Base-by-base conservation (phyloP, 495 filamentous ascomycete genomes). In the Copromyces sp. region DNA sequence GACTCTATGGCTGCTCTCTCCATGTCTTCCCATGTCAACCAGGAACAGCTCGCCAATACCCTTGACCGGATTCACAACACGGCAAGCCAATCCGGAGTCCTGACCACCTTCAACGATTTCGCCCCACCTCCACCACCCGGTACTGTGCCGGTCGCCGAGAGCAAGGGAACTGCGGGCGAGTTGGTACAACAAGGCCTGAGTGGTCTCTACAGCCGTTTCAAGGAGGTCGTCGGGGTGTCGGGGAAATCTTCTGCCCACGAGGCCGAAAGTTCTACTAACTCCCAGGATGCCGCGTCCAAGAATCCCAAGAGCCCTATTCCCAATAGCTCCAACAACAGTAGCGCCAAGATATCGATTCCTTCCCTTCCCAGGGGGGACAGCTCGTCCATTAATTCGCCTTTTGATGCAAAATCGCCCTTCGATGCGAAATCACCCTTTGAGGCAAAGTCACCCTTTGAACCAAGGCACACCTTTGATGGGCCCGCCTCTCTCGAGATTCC, bases 41-140 rank as follows among this genome's bases (percentile, higher is more conserved):
- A 87, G 77, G 91, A 92, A 70, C 88, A 88, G 17, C 86, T 94
- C 24, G 86, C 91, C 24, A 87, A 92, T 71, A 86, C 91, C 16
- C 87, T 98, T 41, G 92, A 95, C 80, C 89, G 92, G 70, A 97
- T 97, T 41, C 94, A 98, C 81, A 92, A 82, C 17, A 85, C 91
- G 29, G 93, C 94, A 7, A 94, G 91, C 75, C 92, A 92, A 74
- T 91, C 92, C 14, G 91, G 90, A 40, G 86, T 87, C 41, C 84
- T 97, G 14, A 97, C 93, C 11, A 93, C 92, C 24, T 98, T 98
- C 82, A 94, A 94, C 81, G 94, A 96, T 68, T 93, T 95, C 72
- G 91, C 85, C 12, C 87, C 84, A 68, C 90, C 82, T 73, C 53
- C 53, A 1, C 53, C 53, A 65, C 92, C 83, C 70, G 87, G 80